Evolutionary conservation across 306 rosid genomes (phyloP), one percentile per base, ranked within the genome.

Genomic region (Chamaecrista fasciculata): DNA sequence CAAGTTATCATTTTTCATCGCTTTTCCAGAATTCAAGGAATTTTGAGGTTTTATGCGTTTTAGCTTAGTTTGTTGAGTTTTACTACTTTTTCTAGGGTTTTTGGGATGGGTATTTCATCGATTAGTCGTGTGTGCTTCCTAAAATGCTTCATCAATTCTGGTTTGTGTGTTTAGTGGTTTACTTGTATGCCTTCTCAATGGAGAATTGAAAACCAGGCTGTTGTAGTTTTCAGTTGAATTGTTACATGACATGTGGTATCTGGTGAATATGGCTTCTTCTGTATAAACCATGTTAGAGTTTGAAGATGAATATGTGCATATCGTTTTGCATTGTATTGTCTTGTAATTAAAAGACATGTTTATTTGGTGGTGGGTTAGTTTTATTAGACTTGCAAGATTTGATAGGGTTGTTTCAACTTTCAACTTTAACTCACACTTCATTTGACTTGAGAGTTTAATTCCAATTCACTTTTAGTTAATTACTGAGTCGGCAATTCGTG

Each of bases 41-140:
- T n/a, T n/a, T 18, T 15, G 10, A 12, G 3, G 0, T 10, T 31
- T 23, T 40, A 29, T 6, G 71, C n/a, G n/a, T n/a, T n/a, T n/a
- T n/a, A n/a, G n/a, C n/a, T n/a, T 56, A 24, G 8, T 37, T 69
- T 68, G 9, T 20, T 20, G 62, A 34, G 63, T 42, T 48, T 59
- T 4, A 11, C 46, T 18, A 36, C 47, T 23, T 19, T n/a, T 15
- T 36, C 26, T n/a, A 8, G 2, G n/a, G 10, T 31, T 50, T 48
- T 19, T 11, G 50, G 1, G 12, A 44, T 34, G 44, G 9, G n/a
- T 66, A 16, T 16, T 66, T 33, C 20, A 34, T 37, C 19, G 12
- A 19, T 61, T 61, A 33, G 24, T 70, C 1, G 29, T 52, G 15
- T 31, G 47, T 14, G 42, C 20, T 29, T 43, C 15, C 48, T 15